A percentile compares a stretch with the other conserved stretches of the same genome.
Conservation (phyloP, 352 stramenopile genomes). For the Pythium aphanidermatum region DNA sequence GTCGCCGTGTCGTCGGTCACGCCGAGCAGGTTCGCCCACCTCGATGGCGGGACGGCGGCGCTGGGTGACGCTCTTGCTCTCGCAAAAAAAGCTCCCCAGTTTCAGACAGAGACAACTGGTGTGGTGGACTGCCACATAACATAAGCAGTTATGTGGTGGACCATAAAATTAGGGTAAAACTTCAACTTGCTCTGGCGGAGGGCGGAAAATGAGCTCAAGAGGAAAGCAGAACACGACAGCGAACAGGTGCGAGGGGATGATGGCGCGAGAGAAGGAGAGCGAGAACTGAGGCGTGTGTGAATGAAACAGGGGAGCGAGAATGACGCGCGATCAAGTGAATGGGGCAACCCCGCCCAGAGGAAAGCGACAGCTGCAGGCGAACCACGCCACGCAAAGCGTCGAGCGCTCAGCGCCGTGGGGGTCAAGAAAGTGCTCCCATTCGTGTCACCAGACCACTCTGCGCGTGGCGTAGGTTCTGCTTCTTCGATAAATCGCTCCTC, state of each 20-base stretch:
- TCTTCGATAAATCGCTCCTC: background rate
- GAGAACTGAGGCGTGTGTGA: background rate
- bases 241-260: no score
- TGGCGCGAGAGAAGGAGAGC: background rate
- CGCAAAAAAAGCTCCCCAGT: constrained; percentile 17
- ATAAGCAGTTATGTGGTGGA: no score
- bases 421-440: constrained; percentile 13
- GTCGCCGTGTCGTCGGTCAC: background rate
- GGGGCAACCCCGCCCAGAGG: no score
- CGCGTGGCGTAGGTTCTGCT: background rate
- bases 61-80: background rate
- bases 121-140: no score
- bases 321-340: background rate
- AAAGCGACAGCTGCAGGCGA: background rate
- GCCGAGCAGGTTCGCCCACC: background rate
- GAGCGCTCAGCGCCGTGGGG: no score
- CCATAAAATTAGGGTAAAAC: constrained; percentile 7
- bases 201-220: background rate
- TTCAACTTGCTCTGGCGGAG: constrained; percentile 12
- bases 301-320: no score
- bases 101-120: no score
- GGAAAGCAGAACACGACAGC: constrained; percentile 4
- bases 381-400: background rate
- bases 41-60: background rate
- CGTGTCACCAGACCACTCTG: constrained; percentile 11